A percentile compares a stretch with the other conserved stretches of the same genome.
phyloP scores from a whole-genome alignment of 2,329 filamentous ascomycete species.

The Paraphoma chrysanthemicola region DNA sequence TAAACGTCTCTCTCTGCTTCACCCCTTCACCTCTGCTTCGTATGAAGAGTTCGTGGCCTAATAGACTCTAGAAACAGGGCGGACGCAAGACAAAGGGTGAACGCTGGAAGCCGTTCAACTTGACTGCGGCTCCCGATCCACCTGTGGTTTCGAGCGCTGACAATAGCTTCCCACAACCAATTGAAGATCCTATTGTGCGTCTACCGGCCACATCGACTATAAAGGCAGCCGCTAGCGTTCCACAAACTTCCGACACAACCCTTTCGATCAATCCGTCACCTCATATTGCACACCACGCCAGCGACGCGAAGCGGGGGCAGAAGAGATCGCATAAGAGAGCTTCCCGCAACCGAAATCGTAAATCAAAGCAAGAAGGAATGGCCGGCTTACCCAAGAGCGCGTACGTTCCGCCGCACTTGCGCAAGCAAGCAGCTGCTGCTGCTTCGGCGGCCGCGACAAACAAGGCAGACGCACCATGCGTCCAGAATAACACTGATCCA shows the following conservation, averaged over 20 bases:
- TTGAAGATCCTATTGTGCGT: conserved; percentile 1
- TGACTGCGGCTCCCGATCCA: neutral
- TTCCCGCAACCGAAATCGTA: conserved; percentile 3
- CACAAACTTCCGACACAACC: neutral
- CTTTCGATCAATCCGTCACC: neutral
- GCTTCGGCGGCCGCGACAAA: conserved; percentile 1
- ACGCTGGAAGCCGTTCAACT: conserved; percentile 7
- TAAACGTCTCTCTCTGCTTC: neutral
- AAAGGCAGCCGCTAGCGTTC: conserved; percentile 1
- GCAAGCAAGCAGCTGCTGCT: conserved; percentile 11
- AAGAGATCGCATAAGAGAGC: neutral
- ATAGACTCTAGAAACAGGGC: conserved; percentile 11
- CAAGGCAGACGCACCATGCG: conserved; percentile 1
- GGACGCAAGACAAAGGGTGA: conserved; percentile 2
- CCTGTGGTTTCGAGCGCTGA: neutral
- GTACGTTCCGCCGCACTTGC: conserved; percentile 36
- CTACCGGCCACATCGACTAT: conserved; percentile 1
- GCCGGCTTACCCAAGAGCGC: conserved; percentile 1
- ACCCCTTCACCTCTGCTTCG: neutral
- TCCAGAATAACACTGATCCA: conserved; percentile 3
- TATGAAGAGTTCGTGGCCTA: conserved; percentile 2
- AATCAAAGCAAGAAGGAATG: conserved; percentile 9
- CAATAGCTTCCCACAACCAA: conserved; percentile 6
- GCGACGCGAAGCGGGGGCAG: neutral
- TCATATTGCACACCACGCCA: neutral